Conservation (phyloP, 495 filamentous ascomycete genomes). For the Annulohypoxylon nitens region DNA sequence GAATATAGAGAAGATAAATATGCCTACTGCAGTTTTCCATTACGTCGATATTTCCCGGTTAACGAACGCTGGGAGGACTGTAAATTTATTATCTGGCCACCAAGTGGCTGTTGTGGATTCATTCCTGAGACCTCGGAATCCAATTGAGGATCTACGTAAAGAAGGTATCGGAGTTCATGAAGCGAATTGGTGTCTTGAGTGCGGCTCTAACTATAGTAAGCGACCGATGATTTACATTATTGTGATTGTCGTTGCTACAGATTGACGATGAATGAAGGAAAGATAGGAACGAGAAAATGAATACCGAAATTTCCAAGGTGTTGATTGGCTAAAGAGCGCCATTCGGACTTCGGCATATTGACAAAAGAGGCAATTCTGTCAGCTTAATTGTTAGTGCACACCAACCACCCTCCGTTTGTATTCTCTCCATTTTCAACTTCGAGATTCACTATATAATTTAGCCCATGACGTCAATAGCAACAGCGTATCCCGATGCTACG, state of each 20-base stretch:
- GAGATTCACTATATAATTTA: background rate
- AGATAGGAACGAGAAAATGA: constrained; percentile 4
- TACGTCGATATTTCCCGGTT: constrained; percentile 49
- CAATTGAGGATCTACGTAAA: background rate
- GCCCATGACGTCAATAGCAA: background rate
- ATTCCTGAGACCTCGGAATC: constrained; percentile 29
- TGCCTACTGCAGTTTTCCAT: constrained; percentile 52
- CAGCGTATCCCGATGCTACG: background rate
- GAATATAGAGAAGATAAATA: background rate
- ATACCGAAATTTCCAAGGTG: constrained; percentile 21
- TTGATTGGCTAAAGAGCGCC: constrained; percentile 22
- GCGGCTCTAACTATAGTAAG: constrained; percentile 8
- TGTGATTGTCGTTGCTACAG: constrained; percentile 9
- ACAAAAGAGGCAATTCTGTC: constrained; percentile 12
- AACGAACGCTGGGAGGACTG: constrained; percentile 33
- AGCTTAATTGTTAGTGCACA: constrained; percentile 10
- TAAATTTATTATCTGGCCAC: constrained; percentile 52
- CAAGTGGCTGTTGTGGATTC: constrained; percentile 42
- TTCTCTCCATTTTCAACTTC: background rate
- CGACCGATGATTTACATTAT: background rate
- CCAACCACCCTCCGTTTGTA: background rate
- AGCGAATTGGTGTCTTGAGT: background rate
- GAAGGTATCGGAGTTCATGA: constrained; percentile 20
- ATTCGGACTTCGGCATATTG: constrained; percentile 36
- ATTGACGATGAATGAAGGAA: constrained; percentile 1